A percentile compares a stretch with the other conserved stretches of the same genome.
phyloP scores from a whole-genome alignment of 1,284 basidiomycete genomes.

The Waitea zeae region DNA sequence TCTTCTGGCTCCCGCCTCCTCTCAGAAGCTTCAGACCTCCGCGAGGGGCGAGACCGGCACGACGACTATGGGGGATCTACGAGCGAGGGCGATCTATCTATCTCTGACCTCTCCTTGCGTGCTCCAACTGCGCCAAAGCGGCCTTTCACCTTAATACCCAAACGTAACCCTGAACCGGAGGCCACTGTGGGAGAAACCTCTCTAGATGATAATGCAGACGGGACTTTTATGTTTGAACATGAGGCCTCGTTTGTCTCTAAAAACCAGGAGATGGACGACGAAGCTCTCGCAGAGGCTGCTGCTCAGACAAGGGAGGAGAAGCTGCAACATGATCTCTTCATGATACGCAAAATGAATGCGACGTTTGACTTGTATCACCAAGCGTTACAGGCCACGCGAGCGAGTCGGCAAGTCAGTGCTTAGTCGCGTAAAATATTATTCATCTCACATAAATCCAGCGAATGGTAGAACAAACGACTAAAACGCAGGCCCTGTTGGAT shows the following conservation, averaged over 20 bases:
- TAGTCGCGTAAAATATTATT: not conserved
- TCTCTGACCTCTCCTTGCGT: constrained; percentile 40
- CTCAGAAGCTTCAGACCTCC: constrained; percentile 25
- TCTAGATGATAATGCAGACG: constrained; percentile 10
- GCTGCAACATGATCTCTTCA: constrained; percentile 50
- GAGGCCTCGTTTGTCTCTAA: constrained; percentile 10
- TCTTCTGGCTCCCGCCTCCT: constrained; percentile 27
- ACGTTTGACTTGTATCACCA: constrained; percentile 50
- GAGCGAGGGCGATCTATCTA: constrained; percentile 32
- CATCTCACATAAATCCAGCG: not conserved
- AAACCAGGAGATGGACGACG: constrained; percentile 8
- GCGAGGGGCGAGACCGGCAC: constrained; percentile 19
- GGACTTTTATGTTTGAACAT: constrained; percentile 12
- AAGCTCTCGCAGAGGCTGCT: constrained; percentile 11
- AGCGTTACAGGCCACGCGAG: constrained; percentile 29
- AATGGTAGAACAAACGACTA: constrained; percentile 38
- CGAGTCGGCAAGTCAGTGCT: not conserved
- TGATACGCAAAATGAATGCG: constrained; percentile 52
- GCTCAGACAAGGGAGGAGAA: constrained; percentile 48
- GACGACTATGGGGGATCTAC: constrained; percentile 21
- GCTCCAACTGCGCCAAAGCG: constrained; percentile 8
- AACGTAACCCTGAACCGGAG: constrained; percentile 17
- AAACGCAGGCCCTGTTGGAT: constrained; percentile 55
- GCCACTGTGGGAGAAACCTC: constrained; percentile 14
- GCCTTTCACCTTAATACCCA: constrained; percentile 9